phyloP scores from a whole-genome alignment of 768 basidiomycete species.

The Lactarius indigo region DNA sequence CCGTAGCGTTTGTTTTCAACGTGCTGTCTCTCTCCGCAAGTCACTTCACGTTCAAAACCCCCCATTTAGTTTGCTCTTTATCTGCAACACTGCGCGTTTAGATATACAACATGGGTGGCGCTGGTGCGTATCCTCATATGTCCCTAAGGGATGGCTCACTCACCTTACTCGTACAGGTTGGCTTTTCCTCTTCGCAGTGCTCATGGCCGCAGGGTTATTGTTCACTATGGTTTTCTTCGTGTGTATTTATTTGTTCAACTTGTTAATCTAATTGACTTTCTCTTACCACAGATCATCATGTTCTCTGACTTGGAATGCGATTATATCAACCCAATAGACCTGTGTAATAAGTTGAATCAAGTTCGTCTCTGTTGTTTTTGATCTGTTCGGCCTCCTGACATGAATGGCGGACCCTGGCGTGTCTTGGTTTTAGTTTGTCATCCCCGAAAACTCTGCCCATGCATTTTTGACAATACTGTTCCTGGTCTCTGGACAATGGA shows the following conservation, averaged over 20 bases:
- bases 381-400: background rate
- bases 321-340: constrained; percentile 99
- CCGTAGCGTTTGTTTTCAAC: background rate
- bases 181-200: constrained; percentile 95
- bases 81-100: constrained; percentile 10
- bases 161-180: constrained; percentile 54
- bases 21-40: background rate
- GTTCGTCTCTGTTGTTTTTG: constrained; percentile 41
- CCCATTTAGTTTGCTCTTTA: background rate
- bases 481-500: constrained; percentile 95
- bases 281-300: constrained; percentile 87
- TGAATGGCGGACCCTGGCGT: background rate
- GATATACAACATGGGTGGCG: constrained; percentile 37
- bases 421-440: constrained; percentile 69
- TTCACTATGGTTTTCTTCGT: constrained; percentile 99
- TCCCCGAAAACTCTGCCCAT: constrained; percentile 95
- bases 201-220: constrained; percentile 89
- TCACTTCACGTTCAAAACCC: background rate
- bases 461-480: constrained; percentile 88
- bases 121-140: constrained; percentile 36
- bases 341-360: constrained; percentile 98
- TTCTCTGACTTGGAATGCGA: constrained; percentile 99
- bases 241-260: constrained; percentile 37
- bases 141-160: background rate
- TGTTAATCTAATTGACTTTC: background rate